phyloP scores from a whole-genome alignment of 129 eudicot genomes.

The Lonicera japonica region DNA sequence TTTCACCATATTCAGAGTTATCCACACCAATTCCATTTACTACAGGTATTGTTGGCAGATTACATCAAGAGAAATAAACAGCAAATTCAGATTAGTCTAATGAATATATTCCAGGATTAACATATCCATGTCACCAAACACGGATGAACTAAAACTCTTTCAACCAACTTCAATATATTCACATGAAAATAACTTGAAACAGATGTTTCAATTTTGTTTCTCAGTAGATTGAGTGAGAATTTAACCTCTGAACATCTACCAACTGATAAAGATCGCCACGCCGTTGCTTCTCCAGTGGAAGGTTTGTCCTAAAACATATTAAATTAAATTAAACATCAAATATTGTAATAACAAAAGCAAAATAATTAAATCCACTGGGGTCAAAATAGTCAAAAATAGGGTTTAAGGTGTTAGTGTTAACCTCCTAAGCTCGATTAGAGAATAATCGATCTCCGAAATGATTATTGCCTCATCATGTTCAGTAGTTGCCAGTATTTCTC shows the following conservation, averaged over 20 bases:
- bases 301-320: slow-evolving; percentile 56
- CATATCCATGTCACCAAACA: too few relatives aligned
- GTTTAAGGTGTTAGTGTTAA: slow-evolving; percentile 13
- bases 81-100: too few relatives aligned
- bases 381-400: not conserved
- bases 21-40: too few relatives aligned
- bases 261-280: slow-evolving; percentile 89
- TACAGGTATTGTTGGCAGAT: too few relatives aligned
- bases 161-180: too few relatives aligned
- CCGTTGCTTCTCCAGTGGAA: slow-evolving; percentile 81
- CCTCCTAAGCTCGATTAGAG: slow-evolving; percentile 77
- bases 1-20: too few relatives aligned
- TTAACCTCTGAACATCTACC: slow-evolving; percentile 74
- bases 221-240: slow-evolving; percentile 15
- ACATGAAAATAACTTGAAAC: too few relatives aligned
- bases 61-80: too few relatives aligned
- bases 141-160: too few relatives aligned
- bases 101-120: too few relatives aligned
- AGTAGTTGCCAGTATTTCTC: slow-evolving; percentile 85
- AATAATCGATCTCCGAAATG: slow-evolving; percentile 80
- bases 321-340: not conserved
- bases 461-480: slow-evolving; percentile 83
- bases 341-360: not conserved
- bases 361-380: not conserved
- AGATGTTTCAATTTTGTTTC: not conserved